phyloP scores from a whole-genome alignment of 495 filamentous ascomycete species.

The Penicillium bialowiezense region DNA sequence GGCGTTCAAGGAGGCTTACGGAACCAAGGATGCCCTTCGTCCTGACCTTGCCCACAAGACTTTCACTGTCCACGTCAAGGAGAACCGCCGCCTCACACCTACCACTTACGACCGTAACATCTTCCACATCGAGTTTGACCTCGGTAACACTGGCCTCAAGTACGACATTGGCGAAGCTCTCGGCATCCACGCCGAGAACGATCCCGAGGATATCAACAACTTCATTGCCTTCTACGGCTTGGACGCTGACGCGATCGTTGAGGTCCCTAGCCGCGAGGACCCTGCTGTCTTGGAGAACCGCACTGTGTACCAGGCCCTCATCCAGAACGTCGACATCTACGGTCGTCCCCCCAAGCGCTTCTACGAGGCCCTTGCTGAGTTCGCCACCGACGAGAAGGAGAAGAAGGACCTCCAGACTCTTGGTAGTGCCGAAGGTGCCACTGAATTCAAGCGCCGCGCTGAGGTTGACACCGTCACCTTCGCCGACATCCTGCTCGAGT shows the following conservation, averaged over 20 bases:
- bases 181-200: slow-evolving; percentile 93
- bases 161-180: slow-evolving; percentile 99
- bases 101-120: slow-evolving; percentile 93
- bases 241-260: slow-evolving; percentile 76
- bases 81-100: slow-evolving; percentile 90
- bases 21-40: slow-evolving; percentile 66
- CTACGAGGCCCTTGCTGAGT: slow-evolving; percentile 89
- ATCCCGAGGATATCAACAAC: slow-evolving; percentile 68
- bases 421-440: slow-evolving; percentile 78
- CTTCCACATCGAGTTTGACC: slow-evolving; percentile 99
- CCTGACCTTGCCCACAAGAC: slow-evolving; percentile 87
- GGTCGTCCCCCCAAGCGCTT: slow-evolving; percentile 95
- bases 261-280: slow-evolving; percentile 86
- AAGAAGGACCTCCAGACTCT: slow-evolving; percentile 75
- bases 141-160: slow-evolving; percentile 81
- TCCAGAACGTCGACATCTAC: slow-evolving; percentile 96
- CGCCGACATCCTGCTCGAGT: slow-evolving; percentile 85
- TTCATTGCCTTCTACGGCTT: slow-evolving; percentile 91
- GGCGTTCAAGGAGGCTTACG: slow-evolving; percentile 92
- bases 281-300: slow-evolving; percentile 74
- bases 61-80: slow-evolving; percentile 82
- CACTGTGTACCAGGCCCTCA: slow-evolving; percentile 87
- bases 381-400: slow-evolving; percentile 78
- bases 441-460: slow-evolving; percentile 89
- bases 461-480: slow-evolving; percentile 94